These are phyloP conservation scores for Trichophyton equinum DNA, from an alignment of 2,329 filamentous ascomycete species.

Conservation along the genomic window DNA sequence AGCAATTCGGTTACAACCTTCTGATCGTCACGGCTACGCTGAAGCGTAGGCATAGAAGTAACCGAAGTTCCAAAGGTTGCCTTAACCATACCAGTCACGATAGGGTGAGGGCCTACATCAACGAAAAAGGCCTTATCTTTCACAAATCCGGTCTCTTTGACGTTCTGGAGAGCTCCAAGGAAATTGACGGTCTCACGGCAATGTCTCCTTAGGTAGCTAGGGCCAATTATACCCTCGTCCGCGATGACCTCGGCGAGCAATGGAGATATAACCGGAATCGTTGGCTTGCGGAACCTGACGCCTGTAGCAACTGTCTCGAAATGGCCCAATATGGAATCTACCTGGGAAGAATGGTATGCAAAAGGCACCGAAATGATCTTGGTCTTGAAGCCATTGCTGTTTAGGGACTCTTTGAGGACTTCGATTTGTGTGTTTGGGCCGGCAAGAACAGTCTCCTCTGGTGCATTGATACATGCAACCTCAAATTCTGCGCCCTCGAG, in stretches of 20 bases:
- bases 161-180: slow-evolving; percentile 47
- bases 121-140: slow-evolving; percentile 58
- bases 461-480: slow-evolving; percentile 8
- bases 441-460: slow-evolving; percentile 15
- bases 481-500: slow-evolving; percentile 15
- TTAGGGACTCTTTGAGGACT: slow-evolving; percentile 30
- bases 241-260: slow-evolving; percentile 48
- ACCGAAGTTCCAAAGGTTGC: slow-evolving; percentile 43
- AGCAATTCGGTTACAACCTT: slow-evolving; percentile 49
- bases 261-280: slow-evolving; percentile 54
- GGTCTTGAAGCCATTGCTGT: slow-evolving; percentile 44
- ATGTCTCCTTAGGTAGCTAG: slow-evolving; percentile 40
- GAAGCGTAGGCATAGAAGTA: slow-evolving; percentile 47
- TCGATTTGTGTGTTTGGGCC: slow-evolving; percentile 11
- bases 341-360: slow-evolving; percentile 54
- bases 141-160: slow-evolving; percentile 46
- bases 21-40: slow-evolving; percentile 52
- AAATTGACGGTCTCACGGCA: slow-evolving; percentile 62
- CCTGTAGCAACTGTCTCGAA: slow-evolving; percentile 44
- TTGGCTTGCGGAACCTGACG: slow-evolving; percentile 46
- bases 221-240: not conserved
- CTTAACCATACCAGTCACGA: slow-evolving; percentile 57
- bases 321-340: slow-evolving; percentile 49
- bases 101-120: slow-evolving; percentile 62
- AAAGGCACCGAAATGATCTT: slow-evolving; percentile 30